Base-by-base conservation (phyloP, 2,329 filamentous ascomycete genomes). In the Ciborinia camelliae region DNA sequence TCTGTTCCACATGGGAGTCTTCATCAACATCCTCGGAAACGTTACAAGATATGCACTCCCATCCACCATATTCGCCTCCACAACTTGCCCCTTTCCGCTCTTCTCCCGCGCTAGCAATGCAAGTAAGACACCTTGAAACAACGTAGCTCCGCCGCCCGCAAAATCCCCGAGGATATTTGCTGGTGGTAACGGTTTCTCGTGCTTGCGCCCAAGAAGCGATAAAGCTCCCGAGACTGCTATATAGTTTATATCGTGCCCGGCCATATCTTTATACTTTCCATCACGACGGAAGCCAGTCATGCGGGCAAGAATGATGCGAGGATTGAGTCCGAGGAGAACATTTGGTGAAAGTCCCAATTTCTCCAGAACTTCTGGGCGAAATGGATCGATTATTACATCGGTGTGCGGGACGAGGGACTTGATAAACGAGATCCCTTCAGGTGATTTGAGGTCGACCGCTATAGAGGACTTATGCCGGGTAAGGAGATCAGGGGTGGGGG, bases 1-100 rank as follows among this genome's bases (percentile, higher is more conserved):
- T 4, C 76, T 76, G 70, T 80, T 75, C 81, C 91, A 93, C 47
- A 87, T 74, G 0, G 84, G 82, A 8, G 81, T 87, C 74, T 88
- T 87, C 67, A 82, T 80, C 35, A 81, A 81, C 67, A 96, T 79
- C 41, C 94, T 82, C 60, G 90, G 88, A 78, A 94, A 94, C 0
- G 87, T 89, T 1, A 89, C 88, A 32, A 98, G 79, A 76, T 94
- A 94, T 43, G 87, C 85, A 28, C 84, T 86, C 10, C 94, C 94
- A 78, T 98, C 94, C 15, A 97, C 94, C 94, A 98, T 98, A 76
- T 96, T 97, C 20, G 91, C 91, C 78, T 97, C 92, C 10, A 98
- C 92, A 15, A 97, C 88, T 78, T 97, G 94, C 0, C 94, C 94
- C 2, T 78, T 79, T 0, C 91, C 91, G 0, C 81, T 87, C 51